Percentiles rank a stretch among this genome's conserved stretches.
Conservation (phyloP, 345 rosid species). For the Physaria fendleri region DNA sequence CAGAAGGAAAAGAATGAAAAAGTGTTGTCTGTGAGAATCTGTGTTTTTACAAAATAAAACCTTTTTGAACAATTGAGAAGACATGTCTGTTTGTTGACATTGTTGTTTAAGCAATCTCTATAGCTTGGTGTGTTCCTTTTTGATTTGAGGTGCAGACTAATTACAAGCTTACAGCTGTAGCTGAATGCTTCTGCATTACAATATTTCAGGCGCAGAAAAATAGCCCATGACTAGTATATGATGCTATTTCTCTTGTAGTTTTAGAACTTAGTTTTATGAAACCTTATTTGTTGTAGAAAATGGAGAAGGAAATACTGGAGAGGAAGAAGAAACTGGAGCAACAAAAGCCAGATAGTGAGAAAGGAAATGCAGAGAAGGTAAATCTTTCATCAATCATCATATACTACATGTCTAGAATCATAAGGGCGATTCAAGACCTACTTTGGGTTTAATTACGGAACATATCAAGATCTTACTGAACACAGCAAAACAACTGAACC, state of each 20-base stretch:
- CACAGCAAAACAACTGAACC: background rate
- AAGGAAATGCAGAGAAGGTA: constrained; percentile 54
- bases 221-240: background rate
- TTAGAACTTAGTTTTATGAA: background rate
- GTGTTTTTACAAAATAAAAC: background rate
- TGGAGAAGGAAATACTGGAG: constrained; percentile 77
- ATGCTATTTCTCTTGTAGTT: background rate
- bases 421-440: background rate
- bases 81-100: background rate
- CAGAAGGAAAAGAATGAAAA: background rate
- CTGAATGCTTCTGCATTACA: background rate
- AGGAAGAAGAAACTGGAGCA: constrained; percentile 57
- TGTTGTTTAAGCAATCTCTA: background rate
- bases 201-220: background rate
- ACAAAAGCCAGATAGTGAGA: constrained; percentile 47
- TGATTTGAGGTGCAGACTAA: background rate
- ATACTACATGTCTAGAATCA: background rate
- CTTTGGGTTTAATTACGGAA: background rate
- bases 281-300: constrained; percentile 44
- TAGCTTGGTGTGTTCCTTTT: constrained; percentile 1
- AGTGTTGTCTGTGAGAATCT: background rate
- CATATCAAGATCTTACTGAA: background rate
- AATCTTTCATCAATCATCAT: constrained; percentile 7
- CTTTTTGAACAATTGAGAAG: background rate
- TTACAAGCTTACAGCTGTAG: background rate